These are phyloP conservation scores for Pyrenula aspistea DNA, from an alignment of 495 filamentous ascomycete species.

Conservation along the genomic window DNA sequence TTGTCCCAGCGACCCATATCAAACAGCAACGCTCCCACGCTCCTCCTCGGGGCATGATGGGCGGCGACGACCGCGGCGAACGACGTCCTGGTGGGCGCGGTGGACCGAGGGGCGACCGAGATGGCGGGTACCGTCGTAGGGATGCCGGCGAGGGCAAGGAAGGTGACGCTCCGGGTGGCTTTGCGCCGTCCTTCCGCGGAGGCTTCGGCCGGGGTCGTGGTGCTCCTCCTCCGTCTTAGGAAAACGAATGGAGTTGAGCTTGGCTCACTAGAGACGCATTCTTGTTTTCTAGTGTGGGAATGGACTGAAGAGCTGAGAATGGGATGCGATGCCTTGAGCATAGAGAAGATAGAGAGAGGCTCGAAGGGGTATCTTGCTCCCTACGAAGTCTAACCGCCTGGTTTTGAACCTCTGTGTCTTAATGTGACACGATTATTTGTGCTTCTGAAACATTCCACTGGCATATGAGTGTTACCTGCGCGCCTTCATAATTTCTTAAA, in stretches of 20 bases:
- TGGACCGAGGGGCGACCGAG: slow-evolving; percentile 65
- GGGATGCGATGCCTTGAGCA: too few relatives aligned
- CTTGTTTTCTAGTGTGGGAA: too few relatives aligned
- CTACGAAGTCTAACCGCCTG: too few relatives aligned
- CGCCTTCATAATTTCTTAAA: too few relatives aligned
- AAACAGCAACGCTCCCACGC: slow-evolving; percentile 99
- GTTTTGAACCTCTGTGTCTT: too few relatives aligned
- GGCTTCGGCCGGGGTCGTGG: slow-evolving; percentile 86
- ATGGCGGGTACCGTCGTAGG: slow-evolving; percentile 85
- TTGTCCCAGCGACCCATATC: slow-evolving; percentile 98
- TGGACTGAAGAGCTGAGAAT: too few relatives aligned
- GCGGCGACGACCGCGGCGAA: slow-evolving; percentile 72
- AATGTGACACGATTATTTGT: too few relatives aligned
- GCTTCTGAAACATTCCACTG: too few relatives aligned
- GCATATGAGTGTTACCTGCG: too few relatives aligned
- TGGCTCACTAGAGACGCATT: too few relatives aligned
- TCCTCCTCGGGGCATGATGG: slow-evolving; percentile 96
- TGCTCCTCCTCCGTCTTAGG: slow-evolving; percentile 58
- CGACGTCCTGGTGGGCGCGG: slow-evolving; percentile 59
- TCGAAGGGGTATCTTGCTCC: too few relatives aligned
- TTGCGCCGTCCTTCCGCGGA: slow-evolving; percentile 92
- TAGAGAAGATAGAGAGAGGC: too few relatives aligned
- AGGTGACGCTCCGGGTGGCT: slow-evolving; percentile 88
- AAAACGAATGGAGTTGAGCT: background rate
- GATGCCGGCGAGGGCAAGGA: slow-evolving; percentile 87